A percentile compares a stretch with the other conserved stretches of the same genome.
phyloP scores from a whole-genome alignment of 2,329 filamentous ascomycete species.

The Calycina herbarum region DNA sequence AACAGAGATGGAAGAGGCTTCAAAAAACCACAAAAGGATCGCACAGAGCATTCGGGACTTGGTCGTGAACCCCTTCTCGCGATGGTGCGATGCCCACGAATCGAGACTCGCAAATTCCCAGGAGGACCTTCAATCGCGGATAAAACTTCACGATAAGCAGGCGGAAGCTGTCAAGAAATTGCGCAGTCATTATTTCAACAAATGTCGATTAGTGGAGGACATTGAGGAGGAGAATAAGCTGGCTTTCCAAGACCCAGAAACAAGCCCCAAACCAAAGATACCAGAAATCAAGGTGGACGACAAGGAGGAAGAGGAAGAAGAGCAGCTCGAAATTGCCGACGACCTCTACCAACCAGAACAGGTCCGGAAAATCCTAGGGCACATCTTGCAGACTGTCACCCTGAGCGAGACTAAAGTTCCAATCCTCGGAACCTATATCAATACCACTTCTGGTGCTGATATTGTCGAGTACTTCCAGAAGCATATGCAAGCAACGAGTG shows the following conservation, averaged over 20 bases:
- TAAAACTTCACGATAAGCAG: constrained; percentile 92
- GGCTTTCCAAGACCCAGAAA: constrained; percentile 85
- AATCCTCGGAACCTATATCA: constrained; percentile 91
- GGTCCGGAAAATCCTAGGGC: constrained; percentile 82
- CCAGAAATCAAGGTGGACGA: constrained; percentile 87
- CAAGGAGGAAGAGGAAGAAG: constrained; percentile 67
- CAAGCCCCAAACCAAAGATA: constrained; percentile 65
- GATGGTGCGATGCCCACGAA: constrained; percentile 96
- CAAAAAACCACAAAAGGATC: constrained; percentile 91
- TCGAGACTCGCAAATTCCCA: constrained; percentile 88
- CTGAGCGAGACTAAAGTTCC: constrained; percentile 92
- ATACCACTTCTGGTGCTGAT: constrained; percentile 86
- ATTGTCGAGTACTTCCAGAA: constrained; percentile 95
- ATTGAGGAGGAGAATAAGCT: constrained; percentile 98
- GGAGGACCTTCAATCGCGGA: constrained; percentile 85
- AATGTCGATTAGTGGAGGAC: constrained; percentile 93
- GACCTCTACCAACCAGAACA: constrained; percentile 81
- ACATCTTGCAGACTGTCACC: constrained; percentile 85
- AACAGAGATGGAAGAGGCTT: constrained; percentile 86
- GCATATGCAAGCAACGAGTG: constrained; percentile 77
- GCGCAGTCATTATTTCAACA: constrained; percentile 97
- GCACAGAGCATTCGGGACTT: constrained; percentile 94
- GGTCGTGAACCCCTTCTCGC: constrained; percentile 88
- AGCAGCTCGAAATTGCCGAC: constrained; percentile 87
- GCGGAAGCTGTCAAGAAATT: constrained; percentile 89